Conservation (phyloP, 768 basidiomycete species). For the Cystofilobasidium capitatum region DNA sequence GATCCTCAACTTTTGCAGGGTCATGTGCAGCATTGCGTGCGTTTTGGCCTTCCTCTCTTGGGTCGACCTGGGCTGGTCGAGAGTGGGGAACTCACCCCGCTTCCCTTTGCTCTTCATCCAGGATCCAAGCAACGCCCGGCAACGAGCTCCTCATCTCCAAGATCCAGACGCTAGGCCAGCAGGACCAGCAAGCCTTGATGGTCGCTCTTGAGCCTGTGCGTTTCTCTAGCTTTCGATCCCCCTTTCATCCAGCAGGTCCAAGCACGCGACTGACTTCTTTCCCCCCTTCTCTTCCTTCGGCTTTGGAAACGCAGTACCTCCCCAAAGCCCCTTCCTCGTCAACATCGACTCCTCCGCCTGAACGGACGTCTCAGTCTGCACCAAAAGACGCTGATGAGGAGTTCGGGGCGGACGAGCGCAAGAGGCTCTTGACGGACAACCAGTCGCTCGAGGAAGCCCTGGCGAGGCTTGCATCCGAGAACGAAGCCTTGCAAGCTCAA, state of each 20-base stretch:
- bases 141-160: slow-evolving; percentile 81
- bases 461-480: slow-evolving; percentile 62
- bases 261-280: not conserved
- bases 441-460: slow-evolving; percentile 76
- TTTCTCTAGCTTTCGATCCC: not conserved
- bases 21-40: slow-evolving; percentile 64
- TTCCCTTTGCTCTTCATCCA: slow-evolving; percentile 44
- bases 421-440: slow-evolving; percentile 69
- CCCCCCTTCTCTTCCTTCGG: not conserved
- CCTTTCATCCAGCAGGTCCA: not conserved
- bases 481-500: slow-evolving; percentile 60
- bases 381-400: slow-evolving; percentile 62
- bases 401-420: slow-evolving; percentile 69
- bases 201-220: slow-evolving; percentile 80
- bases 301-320: slow-evolving; percentile 15
- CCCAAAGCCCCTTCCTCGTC: not conserved
- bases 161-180: slow-evolving; percentile 73
- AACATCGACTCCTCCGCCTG: not conserved
- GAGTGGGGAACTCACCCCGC: slow-evolving; percentile 45
- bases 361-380: not conserved
- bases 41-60: not conserved
- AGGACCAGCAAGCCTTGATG: slow-evolving; percentile 82
- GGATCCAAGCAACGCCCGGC: slow-evolving; percentile 22
- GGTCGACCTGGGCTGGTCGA: not conserved
- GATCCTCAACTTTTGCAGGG: slow-evolving; percentile 63